Conservation (phyloP, 2,329 filamentous ascomycete species). For the Exophiala xenobiotica region DNA sequence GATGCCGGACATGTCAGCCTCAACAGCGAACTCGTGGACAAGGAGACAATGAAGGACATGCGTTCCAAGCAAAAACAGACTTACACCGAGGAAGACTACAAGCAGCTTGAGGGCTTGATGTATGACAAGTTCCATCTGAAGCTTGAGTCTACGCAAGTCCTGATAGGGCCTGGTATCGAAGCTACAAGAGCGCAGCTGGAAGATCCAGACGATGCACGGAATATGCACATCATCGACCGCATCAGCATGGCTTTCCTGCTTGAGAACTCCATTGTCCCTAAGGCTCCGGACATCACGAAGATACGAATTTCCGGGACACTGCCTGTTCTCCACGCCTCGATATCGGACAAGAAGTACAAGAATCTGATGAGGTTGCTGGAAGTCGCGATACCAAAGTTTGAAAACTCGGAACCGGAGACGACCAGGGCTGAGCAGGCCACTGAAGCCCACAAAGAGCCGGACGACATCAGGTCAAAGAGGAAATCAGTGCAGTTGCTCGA, state of each 20-base stretch:
- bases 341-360: slow-evolving; percentile 96
- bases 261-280: slow-evolving; percentile 96
- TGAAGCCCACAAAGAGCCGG: slow-evolving; percentile 34
- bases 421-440: slow-evolving; percentile 37
- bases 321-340: slow-evolving; percentile 84
- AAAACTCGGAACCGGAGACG: slow-evolving; percentile 44
- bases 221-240: slow-evolving; percentile 86
- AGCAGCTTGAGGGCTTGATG: slow-evolving; percentile 85
- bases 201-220: slow-evolving; percentile 64
- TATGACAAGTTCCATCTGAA: slow-evolving; percentile 97
- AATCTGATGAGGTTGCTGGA: slow-evolving; percentile 94
- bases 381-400: slow-evolving; percentile 85
- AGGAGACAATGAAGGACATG: slow-evolving; percentile 82
- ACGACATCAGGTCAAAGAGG: slow-evolving; percentile 34
- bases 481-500: slow-evolving; percentile 42
- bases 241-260: slow-evolving; percentile 97
- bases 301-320: slow-evolving; percentile 88
- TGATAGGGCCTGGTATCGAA: slow-evolving; percentile 91
- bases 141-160: slow-evolving; percentile 87
- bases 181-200: slow-evolving; percentile 81
- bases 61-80: slow-evolving; percentile 85
- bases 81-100: slow-evolving; percentile 86
- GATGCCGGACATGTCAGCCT: slow-evolving; percentile 96
- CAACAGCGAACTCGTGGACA: slow-evolving; percentile 89
- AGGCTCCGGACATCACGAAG: slow-evolving; percentile 88